Evolutionary conservation across 2,329 filamentous ascomycete species (phyloP).

Genomic region (Sclerotinia glacialis): DNA sequence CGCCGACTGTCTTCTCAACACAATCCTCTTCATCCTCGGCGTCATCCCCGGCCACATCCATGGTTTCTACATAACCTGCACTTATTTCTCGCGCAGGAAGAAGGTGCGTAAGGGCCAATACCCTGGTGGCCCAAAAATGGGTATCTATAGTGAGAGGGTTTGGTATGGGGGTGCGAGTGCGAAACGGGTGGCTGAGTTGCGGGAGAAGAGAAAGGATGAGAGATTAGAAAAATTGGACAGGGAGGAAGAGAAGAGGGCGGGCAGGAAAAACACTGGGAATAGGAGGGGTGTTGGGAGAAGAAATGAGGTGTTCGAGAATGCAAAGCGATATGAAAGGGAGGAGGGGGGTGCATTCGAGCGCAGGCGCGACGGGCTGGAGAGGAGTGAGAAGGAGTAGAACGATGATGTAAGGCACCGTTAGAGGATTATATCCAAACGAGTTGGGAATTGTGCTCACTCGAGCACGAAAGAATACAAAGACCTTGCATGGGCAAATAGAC

Average conservation of each 20-base stretch:
- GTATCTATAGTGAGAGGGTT: conserved; percentile 69
- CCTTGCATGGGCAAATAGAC: neutral
- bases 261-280: neutral
- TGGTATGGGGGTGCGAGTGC: conserved; percentile 56
- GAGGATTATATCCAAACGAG: neutral
- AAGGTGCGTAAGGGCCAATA: conserved; percentile 53
- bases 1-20: conserved; percentile 33
- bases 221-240: conserved; percentile 12
- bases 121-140: conserved; percentile 55
- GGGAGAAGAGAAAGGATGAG: conserved; percentile 23
- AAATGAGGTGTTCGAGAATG: conserved; percentile 9
- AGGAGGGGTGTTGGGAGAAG: neutral
- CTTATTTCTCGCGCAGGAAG: conserved; percentile 72
- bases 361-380: neutral
- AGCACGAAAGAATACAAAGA: neutral
- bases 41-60: conserved; percentile 37
- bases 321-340: neutral
- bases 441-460: neutral
- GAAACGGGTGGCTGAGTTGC: conserved; percentile 28
- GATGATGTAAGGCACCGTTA: neutral
- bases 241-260: conserved; percentile 7
- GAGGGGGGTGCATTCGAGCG: neutral
- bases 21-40: conserved; percentile 31
- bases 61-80: conserved; percentile 54
- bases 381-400: neutral